Conservation (phyloP, 192 early-diverging fungal species). For the Diversispora epigaea region DNA sequence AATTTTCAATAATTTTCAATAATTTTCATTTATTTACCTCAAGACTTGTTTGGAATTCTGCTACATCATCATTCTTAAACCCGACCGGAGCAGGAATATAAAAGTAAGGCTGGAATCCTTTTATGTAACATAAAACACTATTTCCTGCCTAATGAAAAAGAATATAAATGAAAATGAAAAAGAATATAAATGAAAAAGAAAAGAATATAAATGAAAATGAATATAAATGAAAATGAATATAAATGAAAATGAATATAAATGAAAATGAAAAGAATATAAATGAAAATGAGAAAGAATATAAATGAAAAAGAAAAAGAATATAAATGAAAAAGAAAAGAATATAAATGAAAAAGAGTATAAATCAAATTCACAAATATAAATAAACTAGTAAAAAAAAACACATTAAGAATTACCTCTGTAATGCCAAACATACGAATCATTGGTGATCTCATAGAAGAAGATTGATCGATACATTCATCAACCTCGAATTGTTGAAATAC, state of each 20-base stretch:
- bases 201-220: constrained; percentile 7
- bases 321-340: too few species aligned
- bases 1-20: constrained; percentile 15
- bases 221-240: constrained; percentile 9
- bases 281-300: constrained; percentile 7
- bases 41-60: constrained; percentile 50
- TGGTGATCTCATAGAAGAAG: constrained; percentile 46
- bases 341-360: too few species aligned
- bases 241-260: constrained; percentile 10
- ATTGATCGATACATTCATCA: constrained; percentile 71
- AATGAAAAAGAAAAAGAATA: not conserved
- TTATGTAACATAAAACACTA: constrained; percentile 87
- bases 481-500: constrained; percentile 97
- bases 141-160: constrained; percentile 63
- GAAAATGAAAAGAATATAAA: constrained; percentile 1
- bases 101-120: constrained; percentile 90
- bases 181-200: constrained; percentile 6
- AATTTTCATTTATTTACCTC: constrained; percentile 42
- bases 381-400: not conserved
- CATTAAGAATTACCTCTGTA: constrained; percentile 58
- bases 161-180: constrained; percentile 11
- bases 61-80: constrained; percentile 63
- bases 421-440: constrained; percentile 82
- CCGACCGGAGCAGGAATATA: constrained; percentile 88
- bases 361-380: not conserved